phyloP scores from a whole-genome alignment of 306 rosid species.

The Biancaea sappan region DNA sequence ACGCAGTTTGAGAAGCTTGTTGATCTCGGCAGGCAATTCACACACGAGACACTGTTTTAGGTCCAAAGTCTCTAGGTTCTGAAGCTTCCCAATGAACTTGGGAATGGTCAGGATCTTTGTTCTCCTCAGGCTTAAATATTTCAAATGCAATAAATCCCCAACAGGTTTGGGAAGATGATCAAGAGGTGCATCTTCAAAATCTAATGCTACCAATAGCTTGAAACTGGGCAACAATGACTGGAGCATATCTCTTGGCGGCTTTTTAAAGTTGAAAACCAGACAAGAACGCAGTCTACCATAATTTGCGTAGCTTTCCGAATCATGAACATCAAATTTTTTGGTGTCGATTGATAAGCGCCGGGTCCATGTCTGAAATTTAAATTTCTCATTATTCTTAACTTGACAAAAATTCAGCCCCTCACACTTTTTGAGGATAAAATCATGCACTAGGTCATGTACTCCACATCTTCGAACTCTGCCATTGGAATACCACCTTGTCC shows the following conservation, averaged over 20 bases:
- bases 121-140: slow-evolving; percentile 19
- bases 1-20: background rate
- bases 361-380: background rate
- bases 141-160: background rate
- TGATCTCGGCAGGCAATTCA: background rate
- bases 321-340: background rate
- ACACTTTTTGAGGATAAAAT: background rate
- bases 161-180: background rate
- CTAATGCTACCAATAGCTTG: slow-evolving; percentile 11
- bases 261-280: background rate
- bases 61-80: slow-evolving; percentile 7
- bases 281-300: background rate
- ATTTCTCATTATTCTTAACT: background rate
- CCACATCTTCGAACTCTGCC: background rate
- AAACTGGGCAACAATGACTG: background rate
- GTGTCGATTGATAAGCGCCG: slow-evolving; percentile 11
- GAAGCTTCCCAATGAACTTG: slow-evolving; percentile 14
- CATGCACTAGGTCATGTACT: background rate
- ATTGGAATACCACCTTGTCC: background rate
- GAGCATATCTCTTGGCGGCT: background rate
- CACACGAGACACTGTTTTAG: background rate
- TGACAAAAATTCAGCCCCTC: background rate
- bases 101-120: slow-evolving; percentile 2
- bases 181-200: slow-evolving; percentile 9
- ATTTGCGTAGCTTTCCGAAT: background rate